Base-by-base conservation (phyloP, 1,139 yeast genomes). In the Suhomyces taliae region DNA sequence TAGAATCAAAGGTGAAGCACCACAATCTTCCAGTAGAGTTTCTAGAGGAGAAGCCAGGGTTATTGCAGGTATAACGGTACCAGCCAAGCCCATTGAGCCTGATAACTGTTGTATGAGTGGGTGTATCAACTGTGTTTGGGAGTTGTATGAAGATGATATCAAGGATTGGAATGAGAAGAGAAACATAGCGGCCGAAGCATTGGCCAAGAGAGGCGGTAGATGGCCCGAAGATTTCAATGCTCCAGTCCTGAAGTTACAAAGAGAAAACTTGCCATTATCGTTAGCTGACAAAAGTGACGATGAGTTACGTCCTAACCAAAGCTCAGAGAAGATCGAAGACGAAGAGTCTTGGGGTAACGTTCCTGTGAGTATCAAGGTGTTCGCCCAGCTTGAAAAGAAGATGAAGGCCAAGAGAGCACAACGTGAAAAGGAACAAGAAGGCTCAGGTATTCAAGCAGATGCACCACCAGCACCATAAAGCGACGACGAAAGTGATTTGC, bases 61-160 rank as follows among this genome's bases (percentile, higher is more conserved):
- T 2, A 81, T 91, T 7, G 91, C 83, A 0, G 97, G 97, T 0
- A 70, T 91, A 0, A 64, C 64, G 4, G 96, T 93, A 0, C 97
- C 97, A 2, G 81, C 79, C 14, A 78, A 77, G 59, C 99, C 99
- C 1, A 74, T 71, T 6, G 96, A 90, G 58, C 98, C 98, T 2
- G 96, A 90, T 58, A 90, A 91, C 64, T 93, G 99, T 65, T 93
- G 99, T 65, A 90, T 90, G 96, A 85, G 95, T 53, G 99, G 99
- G 1, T 93, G 99, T 65, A 83, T 90, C 36, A 89, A 91, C 65
- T 93, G 99, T 66, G 98, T 93, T 1, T 93, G 98, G 98, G 97
- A 91, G 57, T 70, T 88, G 47, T 93, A 82, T 64, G 85, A 87
- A 56, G 97, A 91, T 46, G 98, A 93, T 62, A 60, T 91, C 43